phyloP scores from a whole-genome alignment of 805 yeast species.

The Jamesozyma lodderae region DNA sequence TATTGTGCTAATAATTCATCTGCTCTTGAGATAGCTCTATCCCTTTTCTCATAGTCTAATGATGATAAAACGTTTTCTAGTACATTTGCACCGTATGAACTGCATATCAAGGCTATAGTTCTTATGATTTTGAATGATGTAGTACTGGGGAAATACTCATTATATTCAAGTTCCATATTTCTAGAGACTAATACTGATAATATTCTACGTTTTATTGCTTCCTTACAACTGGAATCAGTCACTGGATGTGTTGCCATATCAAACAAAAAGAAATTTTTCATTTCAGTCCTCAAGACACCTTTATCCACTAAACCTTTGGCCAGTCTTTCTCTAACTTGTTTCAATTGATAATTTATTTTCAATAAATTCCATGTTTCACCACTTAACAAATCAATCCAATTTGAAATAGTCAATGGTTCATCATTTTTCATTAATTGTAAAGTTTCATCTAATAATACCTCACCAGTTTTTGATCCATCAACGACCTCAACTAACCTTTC shows the following conservation, averaged over 20 bases:
- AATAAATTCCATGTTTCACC: constrained; percentile 97
- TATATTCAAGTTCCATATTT: constrained; percentile 49
- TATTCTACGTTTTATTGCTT: constrained; percentile 65
- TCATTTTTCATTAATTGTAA: constrained; percentile 80
- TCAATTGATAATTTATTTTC: constrained; percentile 90
- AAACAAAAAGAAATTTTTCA: constrained; percentile 85
- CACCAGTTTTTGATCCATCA: constrained; percentile 85
- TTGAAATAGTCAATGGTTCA: constrained; percentile 65
- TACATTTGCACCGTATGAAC: constrained; percentile 93
- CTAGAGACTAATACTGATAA: constrained; percentile 62
- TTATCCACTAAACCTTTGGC: constrained; percentile 97
- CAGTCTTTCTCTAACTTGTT: constrained; percentile 92
- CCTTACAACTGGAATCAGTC: constrained; percentile 78
- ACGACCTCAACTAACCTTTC: constrained; percentile 84
- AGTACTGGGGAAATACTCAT: constrained; percentile 58
- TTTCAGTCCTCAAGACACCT: constrained; percentile 91
- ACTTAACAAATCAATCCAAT: constrained; percentile 88
- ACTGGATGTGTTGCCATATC: constrained; percentile 99
- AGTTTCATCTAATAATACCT: constrained; percentile 89
- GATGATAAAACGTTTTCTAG: constrained; percentile 77
- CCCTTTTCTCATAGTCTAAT: constrained; percentile 79
- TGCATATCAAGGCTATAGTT: constrained; percentile 73
- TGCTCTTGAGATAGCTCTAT: constrained; percentile 87
- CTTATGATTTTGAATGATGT: constrained; percentile 65
- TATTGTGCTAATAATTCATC: constrained; percentile 80